Percentiles rank a stretch among this genome's conserved stretches.
Conservation (phyloP, 768 basidiomycete species). For the Termitomyces sp. region DNA sequence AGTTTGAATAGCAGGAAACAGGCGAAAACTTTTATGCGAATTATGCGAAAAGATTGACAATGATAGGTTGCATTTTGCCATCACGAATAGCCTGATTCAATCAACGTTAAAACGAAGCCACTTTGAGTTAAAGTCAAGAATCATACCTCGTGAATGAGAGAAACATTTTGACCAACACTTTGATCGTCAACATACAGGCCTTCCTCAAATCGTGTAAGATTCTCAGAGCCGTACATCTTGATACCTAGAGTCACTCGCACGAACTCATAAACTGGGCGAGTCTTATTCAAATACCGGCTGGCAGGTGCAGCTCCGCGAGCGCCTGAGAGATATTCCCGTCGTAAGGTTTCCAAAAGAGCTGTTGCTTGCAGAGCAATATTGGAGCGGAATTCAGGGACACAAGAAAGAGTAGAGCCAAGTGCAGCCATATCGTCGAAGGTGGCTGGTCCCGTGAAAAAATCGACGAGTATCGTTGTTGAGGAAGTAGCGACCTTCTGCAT, state of each 20-base stretch:
- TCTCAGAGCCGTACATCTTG: constrained; percentile 75
- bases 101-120: background rate
- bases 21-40: too few species aligned
- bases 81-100: constrained; percentile 42
- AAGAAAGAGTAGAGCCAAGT: constrained; percentile 25
- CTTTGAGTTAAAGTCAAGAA: constrained; percentile 8
- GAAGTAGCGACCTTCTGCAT: constrained; percentile 70
- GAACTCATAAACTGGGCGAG: constrained; percentile 71
- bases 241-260: constrained; percentile 69
- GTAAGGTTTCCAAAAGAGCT: constrained; percentile 39
- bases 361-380: constrained; percentile 44
- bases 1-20: background rate
- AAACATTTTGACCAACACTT: constrained; percentile 66
- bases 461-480: constrained; percentile 55
- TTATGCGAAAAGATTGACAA: constrained; percentile 31
- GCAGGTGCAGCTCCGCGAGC: constrained; percentile 62
- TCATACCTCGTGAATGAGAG: constrained; percentile 70
- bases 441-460: constrained; percentile 43
- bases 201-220: constrained; percentile 51
- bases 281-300: constrained; percentile 57
- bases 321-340: constrained; percentile 54
- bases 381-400: constrained; percentile 50
- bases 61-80: constrained; percentile 41
- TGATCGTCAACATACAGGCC: constrained; percentile 64
- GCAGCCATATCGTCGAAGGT: constrained; percentile 24